Evolutionary conservation across 1,284 basidiomycete species (phyloP).

Genomic region (Dichomitus squalens): DNA sequence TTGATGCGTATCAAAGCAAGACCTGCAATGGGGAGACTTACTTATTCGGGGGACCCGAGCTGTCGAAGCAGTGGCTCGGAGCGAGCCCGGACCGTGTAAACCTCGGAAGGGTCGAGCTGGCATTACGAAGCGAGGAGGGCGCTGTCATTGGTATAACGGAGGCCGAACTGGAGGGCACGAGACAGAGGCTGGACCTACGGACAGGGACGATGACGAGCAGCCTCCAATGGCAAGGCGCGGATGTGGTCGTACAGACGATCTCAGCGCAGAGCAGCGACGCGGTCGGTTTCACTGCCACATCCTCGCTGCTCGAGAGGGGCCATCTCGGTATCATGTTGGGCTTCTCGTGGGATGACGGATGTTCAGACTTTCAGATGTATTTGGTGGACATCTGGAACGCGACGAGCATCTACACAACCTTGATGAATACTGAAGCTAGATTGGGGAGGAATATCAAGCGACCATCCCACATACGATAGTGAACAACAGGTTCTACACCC

Average conservation of each 20-base stretch:
- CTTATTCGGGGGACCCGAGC: slow-evolving; percentile 50
- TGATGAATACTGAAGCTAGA: slow-evolving; percentile 27
- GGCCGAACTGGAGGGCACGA: slow-evolving; percentile 37
- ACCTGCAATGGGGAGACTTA: slow-evolving; percentile 56
- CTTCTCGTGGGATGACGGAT: slow-evolving; percentile 68
- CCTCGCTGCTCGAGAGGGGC: slow-evolving; percentile 41
- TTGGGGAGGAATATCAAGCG: slow-evolving; percentile 33
- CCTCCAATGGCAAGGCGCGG: slow-evolving; percentile 42
- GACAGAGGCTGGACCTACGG: slow-evolving; percentile 57
- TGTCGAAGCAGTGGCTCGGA: slow-evolving; percentile 56
- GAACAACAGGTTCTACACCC: slow-evolving; percentile 45
- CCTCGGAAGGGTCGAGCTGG: slow-evolving; percentile 51
- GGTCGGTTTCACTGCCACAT: slow-evolving; percentile 44
- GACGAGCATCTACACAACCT: slow-evolving; percentile 50
- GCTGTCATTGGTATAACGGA: slow-evolving; percentile 40
- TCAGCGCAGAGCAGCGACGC: slow-evolving; percentile 43
- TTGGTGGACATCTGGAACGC: slow-evolving; percentile 57
- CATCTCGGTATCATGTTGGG: slow-evolving; percentile 53
- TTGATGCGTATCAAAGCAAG: slow-evolving; percentile 48
- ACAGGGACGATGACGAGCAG: slow-evolving; percentile 50
- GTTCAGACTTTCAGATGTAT: slow-evolving; percentile 48
- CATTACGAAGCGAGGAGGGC: slow-evolving; percentile 39
- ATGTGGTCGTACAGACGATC: slow-evolving; percentile 43
- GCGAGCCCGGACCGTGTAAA: slow-evolving; percentile 61
- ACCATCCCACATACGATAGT: slow-evolving; percentile 47